Conservation (phyloP, 2,329 filamentous ascomycete species). For the Aspergillus sp. region DNA sequence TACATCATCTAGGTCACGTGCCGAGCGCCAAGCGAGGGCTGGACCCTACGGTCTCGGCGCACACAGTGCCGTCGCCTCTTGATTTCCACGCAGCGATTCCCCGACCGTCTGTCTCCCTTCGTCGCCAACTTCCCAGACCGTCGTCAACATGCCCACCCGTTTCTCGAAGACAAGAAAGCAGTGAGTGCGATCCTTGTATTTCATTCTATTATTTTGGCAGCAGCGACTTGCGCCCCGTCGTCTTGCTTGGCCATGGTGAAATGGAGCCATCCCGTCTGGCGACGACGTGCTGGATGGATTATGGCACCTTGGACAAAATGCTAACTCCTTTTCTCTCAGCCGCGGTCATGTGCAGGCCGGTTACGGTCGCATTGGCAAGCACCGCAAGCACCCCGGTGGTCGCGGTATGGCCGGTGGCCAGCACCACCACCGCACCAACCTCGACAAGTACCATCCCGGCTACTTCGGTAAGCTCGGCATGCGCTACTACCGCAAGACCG, state of each 20-base stretch:
- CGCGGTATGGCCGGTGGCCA: slow-evolving; percentile 93
- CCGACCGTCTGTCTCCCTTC: slow-evolving; percentile 22
- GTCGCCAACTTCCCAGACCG: slow-evolving; percentile 29
- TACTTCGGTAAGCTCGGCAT: slow-evolving; percentile 98
- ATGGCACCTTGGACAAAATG: too few relatives aligned
- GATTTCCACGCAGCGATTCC: slow-evolving; percentile 28
- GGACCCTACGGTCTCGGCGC: slow-evolving; percentile 26
- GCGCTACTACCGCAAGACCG: slow-evolving; percentile 93
- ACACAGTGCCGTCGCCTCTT: slow-evolving; percentile 20
- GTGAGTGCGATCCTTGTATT: slow-evolving; percentile 27
- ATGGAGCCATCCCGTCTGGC: not conserved
- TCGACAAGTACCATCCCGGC: slow-evolving; percentile 92
- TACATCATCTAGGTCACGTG: slow-evolving; percentile 5
- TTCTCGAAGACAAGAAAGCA: slow-evolving; percentile 42
- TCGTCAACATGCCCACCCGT: slow-evolving; percentile 44
- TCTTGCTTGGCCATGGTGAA: not conserved
- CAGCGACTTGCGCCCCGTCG: not conserved
- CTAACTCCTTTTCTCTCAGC: slow-evolving; percentile 39
- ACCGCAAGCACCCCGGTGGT: slow-evolving; percentile 81
- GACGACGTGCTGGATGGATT: too few relatives aligned
- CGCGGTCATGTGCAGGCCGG: slow-evolving; percentile 97
- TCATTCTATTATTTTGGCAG: not conserved
- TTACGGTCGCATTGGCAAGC: slow-evolving; percentile 97
- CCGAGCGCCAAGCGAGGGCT: slow-evolving; percentile 15
- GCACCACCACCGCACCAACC: slow-evolving; percentile 94